A percentile compares a stretch with the other conserved stretches of the same genome.
Conservation (phyloP, 2,329 filamentous ascomycete genomes). For the Alternaria panax region DNA sequence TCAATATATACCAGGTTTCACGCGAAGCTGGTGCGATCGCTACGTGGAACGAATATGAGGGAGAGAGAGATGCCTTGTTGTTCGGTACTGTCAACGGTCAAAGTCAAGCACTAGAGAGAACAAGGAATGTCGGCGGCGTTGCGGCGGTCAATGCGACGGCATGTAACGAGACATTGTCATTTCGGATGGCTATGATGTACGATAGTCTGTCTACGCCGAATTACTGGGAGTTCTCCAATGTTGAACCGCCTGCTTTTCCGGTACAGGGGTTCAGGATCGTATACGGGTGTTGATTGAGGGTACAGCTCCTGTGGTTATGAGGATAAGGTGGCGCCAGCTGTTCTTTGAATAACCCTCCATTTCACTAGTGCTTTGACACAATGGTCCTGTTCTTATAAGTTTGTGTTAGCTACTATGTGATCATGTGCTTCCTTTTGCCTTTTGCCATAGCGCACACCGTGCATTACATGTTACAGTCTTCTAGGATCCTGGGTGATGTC, state of each 20-base stretch:
- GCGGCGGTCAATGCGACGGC: slow-evolving; percentile 24
- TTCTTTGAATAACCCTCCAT: background rate
- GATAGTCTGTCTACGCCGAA: slow-evolving; percentile 30
- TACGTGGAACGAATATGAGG: slow-evolving; percentile 35
- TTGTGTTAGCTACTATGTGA: background rate
- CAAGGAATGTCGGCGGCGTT: slow-evolving; percentile 25
- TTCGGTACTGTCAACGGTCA: slow-evolving; percentile 38
- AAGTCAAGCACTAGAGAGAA: slow-evolving; percentile 18
- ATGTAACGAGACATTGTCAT: slow-evolving; percentile 41
- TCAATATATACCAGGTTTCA: slow-evolving; percentile 37
- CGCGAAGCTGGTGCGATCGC: slow-evolving; percentile 20
- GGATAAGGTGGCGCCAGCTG: background rate
- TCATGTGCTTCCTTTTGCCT: background rate
- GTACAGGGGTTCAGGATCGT: slow-evolving; percentile 39
- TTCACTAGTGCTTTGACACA: background rate
- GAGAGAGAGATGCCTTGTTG: slow-evolving; percentile 7
- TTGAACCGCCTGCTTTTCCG: slow-evolving; percentile 32
- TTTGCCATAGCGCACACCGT: background rate
- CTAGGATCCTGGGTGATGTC: background rate
- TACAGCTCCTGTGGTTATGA: background rate
- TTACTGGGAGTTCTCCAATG: slow-evolving; percentile 39
- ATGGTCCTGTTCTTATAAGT: background rate
- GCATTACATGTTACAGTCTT: background rate
- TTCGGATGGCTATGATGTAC: slow-evolving; percentile 39
- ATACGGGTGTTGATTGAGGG: slow-evolving; percentile 31